Percentiles rank a stretch among this genome's conserved stretches.
phyloP scores from a whole-genome alignment of 2,329 filamentous ascomycete genomes.

The Celoporthe dispersa region DNA sequence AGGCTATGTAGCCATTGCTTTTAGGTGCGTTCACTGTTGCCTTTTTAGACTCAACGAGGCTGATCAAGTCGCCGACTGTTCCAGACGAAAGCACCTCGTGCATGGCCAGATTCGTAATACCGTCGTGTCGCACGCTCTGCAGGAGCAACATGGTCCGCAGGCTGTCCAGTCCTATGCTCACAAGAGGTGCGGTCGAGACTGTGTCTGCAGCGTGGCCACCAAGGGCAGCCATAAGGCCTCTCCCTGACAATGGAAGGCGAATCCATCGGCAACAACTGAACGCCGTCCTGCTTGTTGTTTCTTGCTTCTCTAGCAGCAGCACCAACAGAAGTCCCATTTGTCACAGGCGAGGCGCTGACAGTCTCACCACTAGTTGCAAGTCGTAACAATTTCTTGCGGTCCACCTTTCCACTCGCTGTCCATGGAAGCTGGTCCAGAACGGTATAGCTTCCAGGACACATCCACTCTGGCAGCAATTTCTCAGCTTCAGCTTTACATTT shows the following conservation, averaged over 20 bases:
- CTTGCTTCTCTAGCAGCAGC: no score
- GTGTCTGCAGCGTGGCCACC: neutral
- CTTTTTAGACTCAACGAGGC: neutral
- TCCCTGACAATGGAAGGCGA: neutral
- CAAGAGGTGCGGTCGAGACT: conserved; percentile 23
- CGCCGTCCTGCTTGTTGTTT: no score
- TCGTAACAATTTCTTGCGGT: conserved; percentile 45
- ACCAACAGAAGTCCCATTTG: neutral
- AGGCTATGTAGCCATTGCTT: neutral
- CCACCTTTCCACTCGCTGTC: conserved; percentile 64
- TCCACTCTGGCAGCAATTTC: conserved; percentile 61
- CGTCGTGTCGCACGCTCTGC: neutral
- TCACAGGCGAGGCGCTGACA: neutral
- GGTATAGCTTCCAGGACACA: conserved; percentile 62
- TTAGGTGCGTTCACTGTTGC: neutral
- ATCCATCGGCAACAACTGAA: neutral
- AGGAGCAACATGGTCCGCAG: conserved; percentile 37
- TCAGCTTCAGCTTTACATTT: conserved; percentile 46
- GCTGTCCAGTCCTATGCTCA: conserved; percentile 38
- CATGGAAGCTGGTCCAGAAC: conserved; percentile 56
- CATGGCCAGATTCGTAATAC: neutral
- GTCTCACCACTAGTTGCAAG: no score
- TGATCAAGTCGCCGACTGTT: conserved; percentile 10
- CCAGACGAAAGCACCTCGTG: neutral
- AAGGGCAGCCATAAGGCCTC: neutral